Evolutionary conservation across 2,329 filamentous ascomycete species (phyloP).

Genomic region (Calonectria montana): DNA sequence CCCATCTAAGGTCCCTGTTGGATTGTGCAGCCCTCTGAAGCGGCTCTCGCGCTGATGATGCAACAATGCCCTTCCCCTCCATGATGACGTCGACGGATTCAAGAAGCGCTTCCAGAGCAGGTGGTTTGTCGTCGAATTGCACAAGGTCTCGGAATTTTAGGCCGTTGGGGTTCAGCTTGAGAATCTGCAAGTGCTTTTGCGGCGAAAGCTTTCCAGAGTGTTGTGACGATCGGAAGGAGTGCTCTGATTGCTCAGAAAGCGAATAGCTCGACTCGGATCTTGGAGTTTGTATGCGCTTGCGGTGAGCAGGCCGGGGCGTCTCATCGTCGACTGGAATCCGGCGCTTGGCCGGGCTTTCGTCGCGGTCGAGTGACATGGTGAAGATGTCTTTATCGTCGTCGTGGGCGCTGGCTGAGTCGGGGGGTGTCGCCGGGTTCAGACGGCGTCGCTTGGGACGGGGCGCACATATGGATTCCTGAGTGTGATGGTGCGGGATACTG

Average conservation of each 20-base stretch:
- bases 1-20: not conserved
- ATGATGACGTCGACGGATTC: not conserved
- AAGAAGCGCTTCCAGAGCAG: not conserved
- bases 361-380: not conserved
- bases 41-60: not conserved
- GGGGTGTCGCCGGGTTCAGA: conserved; percentile 1
- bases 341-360: not conserved
- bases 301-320: not conserved
- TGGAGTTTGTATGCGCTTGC: conserved; percentile 9
- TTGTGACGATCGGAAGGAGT: not conserved
- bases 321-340: not conserved
- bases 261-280: conserved; percentile 22
- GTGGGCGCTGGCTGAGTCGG: not conserved
- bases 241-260: not conserved
- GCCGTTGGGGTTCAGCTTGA: conserved; percentile 1
- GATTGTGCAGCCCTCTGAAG: not conserved
- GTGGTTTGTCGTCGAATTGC: not conserved
- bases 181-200: conserved; percentile 10
- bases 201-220: conserved; percentile 4
- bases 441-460: conserved; percentile 4
- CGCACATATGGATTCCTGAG: not conserved
- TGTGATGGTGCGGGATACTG: not conserved
- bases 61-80: conserved; percentile 12
- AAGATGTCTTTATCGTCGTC: not conserved
- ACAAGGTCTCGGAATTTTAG: conserved; percentile 10